These are phyloP conservation scores for Monascus purpureus DNA, from an alignment of 495 filamentous ascomycete species.

Conservation along the genomic window DNA sequence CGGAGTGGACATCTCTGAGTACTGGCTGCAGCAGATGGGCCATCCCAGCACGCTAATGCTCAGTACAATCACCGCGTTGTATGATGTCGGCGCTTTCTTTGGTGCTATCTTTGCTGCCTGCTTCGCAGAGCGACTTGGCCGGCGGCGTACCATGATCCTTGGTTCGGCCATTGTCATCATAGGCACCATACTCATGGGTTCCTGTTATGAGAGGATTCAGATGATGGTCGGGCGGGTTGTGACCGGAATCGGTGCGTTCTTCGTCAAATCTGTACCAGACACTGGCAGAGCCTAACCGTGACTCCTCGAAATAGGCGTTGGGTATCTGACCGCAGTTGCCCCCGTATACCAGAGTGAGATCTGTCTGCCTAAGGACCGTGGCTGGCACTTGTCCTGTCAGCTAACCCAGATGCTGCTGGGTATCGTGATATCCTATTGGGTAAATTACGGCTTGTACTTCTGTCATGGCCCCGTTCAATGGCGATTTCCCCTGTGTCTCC, in stretches of 20 bases:
- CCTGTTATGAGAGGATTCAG: constrained; percentile 20
- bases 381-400: constrained; percentile 17
- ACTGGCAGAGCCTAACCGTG: not conserved
- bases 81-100: constrained; percentile 39
- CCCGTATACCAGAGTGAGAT: constrained; percentile 22
- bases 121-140: constrained; percentile 35
- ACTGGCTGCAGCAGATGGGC: no score
- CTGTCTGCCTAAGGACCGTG: constrained; percentile 10
- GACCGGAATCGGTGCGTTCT: constrained; percentile 19
- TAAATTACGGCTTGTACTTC: constrained; percentile 33
- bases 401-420: constrained; percentile 15
- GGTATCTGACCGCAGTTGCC: constrained; percentile 14
- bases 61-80: constrained; percentile 30
- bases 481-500: constrained; percentile 35
- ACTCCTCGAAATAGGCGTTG: no score
- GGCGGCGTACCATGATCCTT: constrained; percentile 33
- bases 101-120: constrained; percentile 33
- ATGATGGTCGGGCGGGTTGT: constrained; percentile 19
- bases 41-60: no score
- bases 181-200: constrained; percentile 36
- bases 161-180: constrained; percentile 35
- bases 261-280: not conserved
- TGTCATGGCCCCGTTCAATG: constrained; percentile 25
- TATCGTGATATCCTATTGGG: constrained; percentile 18
- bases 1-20: no score